Conservation (phyloP, 768 basidiomycete genomes). For the Mycena floridula region DNA sequence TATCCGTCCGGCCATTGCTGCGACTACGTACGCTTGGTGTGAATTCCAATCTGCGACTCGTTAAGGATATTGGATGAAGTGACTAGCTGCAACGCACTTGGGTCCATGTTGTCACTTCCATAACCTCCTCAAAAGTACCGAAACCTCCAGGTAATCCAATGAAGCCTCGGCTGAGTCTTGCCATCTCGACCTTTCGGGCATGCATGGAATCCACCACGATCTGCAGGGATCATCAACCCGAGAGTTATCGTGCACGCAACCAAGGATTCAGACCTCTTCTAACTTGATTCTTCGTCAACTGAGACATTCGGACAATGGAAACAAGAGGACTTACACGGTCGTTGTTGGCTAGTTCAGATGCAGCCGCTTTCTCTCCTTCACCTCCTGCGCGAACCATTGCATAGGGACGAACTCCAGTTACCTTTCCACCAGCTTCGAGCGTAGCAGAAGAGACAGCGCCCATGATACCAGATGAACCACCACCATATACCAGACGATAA, state of each 20-base stretch:
- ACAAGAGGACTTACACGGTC: slow-evolving; percentile 23
- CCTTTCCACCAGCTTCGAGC: slow-evolving; percentile 60
- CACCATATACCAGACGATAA: slow-evolving; percentile 79
- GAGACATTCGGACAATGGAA: not conserved
- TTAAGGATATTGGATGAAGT: no score
- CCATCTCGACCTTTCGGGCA: slow-evolving; percentile 90
- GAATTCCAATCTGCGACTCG: slow-evolving; percentile 53
- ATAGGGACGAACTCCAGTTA: slow-evolving; percentile 72
- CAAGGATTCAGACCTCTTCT: not conserved
- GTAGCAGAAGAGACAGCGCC: slow-evolving; percentile 68
- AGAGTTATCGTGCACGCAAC: slow-evolving; percentile 1
- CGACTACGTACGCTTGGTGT: slow-evolving; percentile 7
- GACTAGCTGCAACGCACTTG: no score
- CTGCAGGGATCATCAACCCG: slow-evolving; percentile 29
- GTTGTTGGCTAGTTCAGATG: slow-evolving; percentile 20
- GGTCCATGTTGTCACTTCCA: slow-evolving; percentile 94
- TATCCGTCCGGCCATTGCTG: not conserved
- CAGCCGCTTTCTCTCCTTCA: slow-evolving; percentile 44
- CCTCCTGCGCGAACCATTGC: slow-evolving; percentile 69
- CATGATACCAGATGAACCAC: slow-evolving; percentile 82
- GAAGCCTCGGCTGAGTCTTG: slow-evolving; percentile 72
- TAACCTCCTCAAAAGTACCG: slow-evolving; percentile 92
- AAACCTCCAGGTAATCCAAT: slow-evolving; percentile 89
- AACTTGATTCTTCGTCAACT: not conserved
- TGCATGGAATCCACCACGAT: slow-evolving; percentile 80